A percentile compares a stretch with the other conserved stretches of the same genome.
phyloP scores from a whole-genome alignment of 129 eudicot species.

The Erigeron canadensis region DNA sequence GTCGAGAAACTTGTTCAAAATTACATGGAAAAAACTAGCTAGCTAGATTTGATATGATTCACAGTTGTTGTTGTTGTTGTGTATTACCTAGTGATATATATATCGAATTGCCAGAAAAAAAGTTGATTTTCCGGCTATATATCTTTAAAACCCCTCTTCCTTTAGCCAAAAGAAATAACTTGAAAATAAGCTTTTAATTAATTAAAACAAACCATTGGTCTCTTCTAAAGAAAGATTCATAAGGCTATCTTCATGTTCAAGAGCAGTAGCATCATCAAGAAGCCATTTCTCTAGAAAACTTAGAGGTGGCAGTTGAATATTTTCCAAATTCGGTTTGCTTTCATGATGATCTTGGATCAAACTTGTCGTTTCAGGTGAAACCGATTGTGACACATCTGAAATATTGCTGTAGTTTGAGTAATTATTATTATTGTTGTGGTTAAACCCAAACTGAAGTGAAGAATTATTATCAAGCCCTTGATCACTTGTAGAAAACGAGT shows the following conservation, averaged over 20 bases:
- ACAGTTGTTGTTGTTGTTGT: constrained; percentile 1
- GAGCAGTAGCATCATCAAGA: constrained; percentile 50
- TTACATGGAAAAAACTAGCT: background rate
- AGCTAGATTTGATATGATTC: constrained; percentile 22
- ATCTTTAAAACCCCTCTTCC: constrained; percentile 17
- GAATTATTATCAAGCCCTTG: constrained; percentile 31
- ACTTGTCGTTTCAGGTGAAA: constrained; percentile 36
- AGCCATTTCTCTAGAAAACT: constrained; percentile 59
- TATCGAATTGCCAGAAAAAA: constrained; percentile 4
- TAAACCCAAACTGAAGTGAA: constrained; percentile 29
- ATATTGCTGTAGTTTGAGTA: constrained; percentile 36
- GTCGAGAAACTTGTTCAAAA: constrained; percentile 11
- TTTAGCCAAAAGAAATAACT: constrained; percentile 8
- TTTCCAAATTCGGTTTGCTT: constrained; percentile 30
- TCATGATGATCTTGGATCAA: constrained; percentile 31
- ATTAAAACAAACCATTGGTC: constrained; percentile 46
- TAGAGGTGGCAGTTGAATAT: constrained; percentile 38
- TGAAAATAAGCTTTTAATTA: background rate
- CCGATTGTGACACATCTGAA: constrained; percentile 36
- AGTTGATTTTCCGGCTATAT: background rate
- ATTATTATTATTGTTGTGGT: too few relatives aligned
- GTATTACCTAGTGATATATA: constrained; percentile 3
- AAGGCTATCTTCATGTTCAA: constrained; percentile 42
- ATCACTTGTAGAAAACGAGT: constrained; percentile 28
- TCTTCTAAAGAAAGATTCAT: constrained; percentile 45